Evolutionary conservation across 805 yeast species (phyloP), one percentile per base, ranked within the genome.

Genomic region (Metschnikowia cubensis): DNA sequence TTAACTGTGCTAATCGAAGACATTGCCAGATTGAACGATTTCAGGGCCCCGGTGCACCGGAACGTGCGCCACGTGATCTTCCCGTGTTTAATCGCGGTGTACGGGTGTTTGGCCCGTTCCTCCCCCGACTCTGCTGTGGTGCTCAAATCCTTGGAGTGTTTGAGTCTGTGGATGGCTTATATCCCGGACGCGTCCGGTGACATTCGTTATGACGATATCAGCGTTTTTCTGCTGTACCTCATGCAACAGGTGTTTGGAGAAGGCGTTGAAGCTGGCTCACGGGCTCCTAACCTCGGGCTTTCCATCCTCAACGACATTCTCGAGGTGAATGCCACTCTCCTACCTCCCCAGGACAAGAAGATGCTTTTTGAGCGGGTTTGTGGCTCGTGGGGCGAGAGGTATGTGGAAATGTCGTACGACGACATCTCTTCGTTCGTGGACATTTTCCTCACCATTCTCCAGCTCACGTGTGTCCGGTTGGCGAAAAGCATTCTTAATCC

Each of bases 1-100:
- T 65, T 75, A 3, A 69, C 82, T 11, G 78, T 77, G 6, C 50
- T 81, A 0, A 75, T 73, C 0, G 87, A 82, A 54, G 87, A 83
- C 47, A 56, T 78, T 10, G 57, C 69, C 33, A 79, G 76, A 52
- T 61, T 41, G 15, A 60, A 52, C 70, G 54, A 56, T 6, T 47
- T 45, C 21, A 50, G 49, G 50, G 51, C 65, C 1, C 50, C 61
- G 1, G 61, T 78, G 14, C 82, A 81, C 57, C 59, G 64, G 15
- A 41, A 59, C 1, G 64, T 82, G 0, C 74, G 70, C 29, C 52
- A 58, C 0, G 50, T 66, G 11, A 35, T 79, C 0, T 78, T 69
- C 50, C 60, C 64, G 1, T 54, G 58, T 14, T 45, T 60, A 21
- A 49, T 50, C 13, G 40, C 51, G 14, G 48, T 62, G n/a, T 63